phyloP scores from a whole-genome alignment of 2,329 filamentous ascomycete genomes.

The Falciphora oryzae region DNA sequence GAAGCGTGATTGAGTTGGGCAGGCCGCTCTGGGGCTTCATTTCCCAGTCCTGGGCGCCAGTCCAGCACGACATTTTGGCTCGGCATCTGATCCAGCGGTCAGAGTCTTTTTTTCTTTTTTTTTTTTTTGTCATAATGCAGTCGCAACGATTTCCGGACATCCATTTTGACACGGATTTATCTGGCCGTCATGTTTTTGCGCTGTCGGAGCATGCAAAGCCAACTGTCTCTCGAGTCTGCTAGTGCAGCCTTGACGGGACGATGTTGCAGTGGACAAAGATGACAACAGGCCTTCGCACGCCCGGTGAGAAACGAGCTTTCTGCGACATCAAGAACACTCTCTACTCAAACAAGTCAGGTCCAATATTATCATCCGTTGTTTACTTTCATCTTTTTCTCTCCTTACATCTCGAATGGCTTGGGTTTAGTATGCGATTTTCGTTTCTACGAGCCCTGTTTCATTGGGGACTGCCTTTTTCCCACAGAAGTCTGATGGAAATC shows the following conservation, averaged over 20 bases:
- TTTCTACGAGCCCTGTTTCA: neutral
- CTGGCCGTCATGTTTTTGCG: neutral
- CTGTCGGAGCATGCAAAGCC: neutral
- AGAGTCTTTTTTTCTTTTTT: neutral
- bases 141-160: neutral
- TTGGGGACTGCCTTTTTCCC: neutral
- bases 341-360: neutral
- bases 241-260: neutral
- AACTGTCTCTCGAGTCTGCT: too few relatives aligned
- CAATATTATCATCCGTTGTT: neutral
- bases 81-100: conserved; percentile 1
- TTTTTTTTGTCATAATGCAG: neutral
- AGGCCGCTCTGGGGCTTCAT: neutral
- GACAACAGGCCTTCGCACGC: neutral
- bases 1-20: neutral
- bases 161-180: neutral
- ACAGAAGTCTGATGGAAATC: neutral
- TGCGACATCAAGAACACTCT: neutral
- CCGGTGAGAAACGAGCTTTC: neutral
- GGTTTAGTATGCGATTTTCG: neutral
- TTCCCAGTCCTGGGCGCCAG: neutral
- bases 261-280: neutral
- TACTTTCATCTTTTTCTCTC: neutral
- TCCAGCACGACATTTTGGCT: neutral
- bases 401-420: neutral